Evolutionary conservation across 2,329 filamentous ascomycete genomes (phyloP), one percentile per base, ranked within the genome.

Genomic region (Epichloe uncinata): DNA sequence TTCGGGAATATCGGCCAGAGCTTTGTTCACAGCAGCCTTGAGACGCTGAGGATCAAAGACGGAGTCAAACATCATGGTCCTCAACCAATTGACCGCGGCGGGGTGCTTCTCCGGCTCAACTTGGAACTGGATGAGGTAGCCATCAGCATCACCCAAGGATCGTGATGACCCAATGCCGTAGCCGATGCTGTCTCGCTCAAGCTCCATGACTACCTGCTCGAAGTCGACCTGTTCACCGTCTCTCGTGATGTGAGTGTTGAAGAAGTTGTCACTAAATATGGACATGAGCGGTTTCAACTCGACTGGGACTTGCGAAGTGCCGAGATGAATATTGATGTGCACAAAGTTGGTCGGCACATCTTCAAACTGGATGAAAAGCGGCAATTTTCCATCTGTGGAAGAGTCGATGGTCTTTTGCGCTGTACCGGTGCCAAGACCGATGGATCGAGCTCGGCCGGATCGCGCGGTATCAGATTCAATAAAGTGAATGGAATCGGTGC

Each of bases 301-400:
- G n/a, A 85, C 76, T 0, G 90, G 87, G 1, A 96, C 73, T 34
- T 79, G 73, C 2, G 81, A 77, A 0, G 89, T 95, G 48, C 87
- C 87, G 46, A 97, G 73, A 50, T 93, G 80, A 20, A 97, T 68
- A 45, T 81, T 84, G 51, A 97, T 77, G 58, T 91, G 85, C 6
- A 95, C 88, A 64, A 98, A 98, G 61, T 88, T 95, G 52, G 87
- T 94, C 2, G 85, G 84, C 13, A 97, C 89, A 60, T 95, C 84
- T 67, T 98, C 93, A 56, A 94, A 98, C 66, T 98, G 91, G n/a
- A 98, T 75, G 66, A 96, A 98, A 2, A 97, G 71, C 0, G 88
- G 85, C n/a, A 82, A 63, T 36, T 82, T 67, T 6, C 70, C 72
- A 16, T 70, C 56, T 37, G 77, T 73, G 40, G 87, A 79, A 13